Base-by-base conservation (phyloP, 2,329 filamentous ascomycete genomes). In the Clonostachys rhizophaga region DNA sequence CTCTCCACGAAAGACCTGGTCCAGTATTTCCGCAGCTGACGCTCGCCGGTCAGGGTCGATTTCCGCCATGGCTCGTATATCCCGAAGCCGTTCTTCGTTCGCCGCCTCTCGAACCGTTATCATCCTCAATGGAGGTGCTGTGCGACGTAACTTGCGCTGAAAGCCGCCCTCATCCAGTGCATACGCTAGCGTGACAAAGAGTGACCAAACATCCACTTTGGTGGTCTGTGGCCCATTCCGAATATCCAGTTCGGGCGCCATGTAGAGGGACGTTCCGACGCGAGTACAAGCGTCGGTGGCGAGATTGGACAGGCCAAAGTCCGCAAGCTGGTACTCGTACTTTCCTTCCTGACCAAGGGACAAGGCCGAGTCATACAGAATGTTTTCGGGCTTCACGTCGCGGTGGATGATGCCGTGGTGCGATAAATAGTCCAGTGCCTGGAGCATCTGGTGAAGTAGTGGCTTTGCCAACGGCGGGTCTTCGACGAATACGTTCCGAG, bases 11-110 rank as follows among this genome's bases (percentile, higher is more conserved):
- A 43, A 43, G 9, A 43, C 5, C 20, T 34, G 17, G 24, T 39
- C 20, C 36, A 62, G 55, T 54, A 61, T 59, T 18, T 61, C 51
- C 13, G 53, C 58, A 5, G 56, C 58, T 8, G 58, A 59, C 5
- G 58, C 58, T 34, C 58, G 50, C 14, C 40, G 37, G 5, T 40
- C 20, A 3, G 58, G 58, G 39, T 58, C 42, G 12, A 42, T 17
- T 18, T 46, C 41, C n/a, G 53, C 55, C 57, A 60, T 60, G 10
- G 47, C 40, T 48, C 47, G 6, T 6, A 51, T 35, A 11, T 2
- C 2, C 16, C 6, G 24, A 13, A 13, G n/a, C n/a, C 20, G 20
- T 20, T 20, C 5, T 20, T 4, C 2, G 34, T 43, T 24, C 14
- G 47, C 10, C 16, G 39, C 34, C 34, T 37, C 33, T 12, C n/a